A percentile compares a stretch with the other conserved stretches of the same genome.
Evolutionary conservation across 305 asterid species (phyloP).

Genomic region (Fraxinus xanthoxyloides): DNA sequence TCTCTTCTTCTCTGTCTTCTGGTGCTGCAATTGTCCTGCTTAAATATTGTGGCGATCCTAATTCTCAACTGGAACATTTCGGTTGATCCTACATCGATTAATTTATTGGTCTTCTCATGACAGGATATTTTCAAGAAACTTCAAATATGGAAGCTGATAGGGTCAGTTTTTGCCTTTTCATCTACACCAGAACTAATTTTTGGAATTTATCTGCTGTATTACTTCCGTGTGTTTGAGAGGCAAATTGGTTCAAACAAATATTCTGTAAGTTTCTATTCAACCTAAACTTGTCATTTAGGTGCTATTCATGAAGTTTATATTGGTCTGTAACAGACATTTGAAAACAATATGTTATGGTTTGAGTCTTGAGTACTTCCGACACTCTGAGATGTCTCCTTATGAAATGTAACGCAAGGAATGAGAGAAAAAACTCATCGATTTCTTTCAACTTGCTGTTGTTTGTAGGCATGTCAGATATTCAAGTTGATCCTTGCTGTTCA

Average conservation of each 20-base stretch:
- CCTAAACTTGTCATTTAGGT: slow-evolving; percentile 19
- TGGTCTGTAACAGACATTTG: slow-evolving; percentile 14
- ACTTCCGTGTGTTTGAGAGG: slow-evolving; percentile 98
- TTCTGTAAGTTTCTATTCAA: slow-evolving; percentile 59
- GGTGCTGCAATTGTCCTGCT: not conserved
- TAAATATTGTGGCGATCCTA: not conserved
- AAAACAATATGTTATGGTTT: not conserved
- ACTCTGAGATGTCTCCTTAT: slow-evolving; percentile 11
- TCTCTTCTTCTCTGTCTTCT: not conserved
- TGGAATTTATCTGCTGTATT: slow-evolving; percentile 87
- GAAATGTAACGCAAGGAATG: slow-evolving; percentile 8
- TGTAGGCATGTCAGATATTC: not conserved
- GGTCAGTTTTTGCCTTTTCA: slow-evolving; percentile 82
- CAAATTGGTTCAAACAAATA: slow-evolving; percentile 97
- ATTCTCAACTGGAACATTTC: not conserved
- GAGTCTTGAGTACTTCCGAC: not conserved
- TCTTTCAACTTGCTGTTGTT: not conserved
- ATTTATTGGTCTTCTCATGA: slow-evolving; percentile 26
- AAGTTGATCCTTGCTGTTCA: not conserved
- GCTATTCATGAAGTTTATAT: slow-evolving; percentile 23
- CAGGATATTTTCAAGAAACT: slow-evolving; percentile 93
- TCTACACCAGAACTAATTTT: slow-evolving; percentile 93
- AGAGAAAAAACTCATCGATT: not conserved
- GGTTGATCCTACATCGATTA: not conserved
- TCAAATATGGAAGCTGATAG: slow-evolving; percentile 91